Conservation (phyloP, 257 asterid species). For the Catharanthus roseus region DNA sequence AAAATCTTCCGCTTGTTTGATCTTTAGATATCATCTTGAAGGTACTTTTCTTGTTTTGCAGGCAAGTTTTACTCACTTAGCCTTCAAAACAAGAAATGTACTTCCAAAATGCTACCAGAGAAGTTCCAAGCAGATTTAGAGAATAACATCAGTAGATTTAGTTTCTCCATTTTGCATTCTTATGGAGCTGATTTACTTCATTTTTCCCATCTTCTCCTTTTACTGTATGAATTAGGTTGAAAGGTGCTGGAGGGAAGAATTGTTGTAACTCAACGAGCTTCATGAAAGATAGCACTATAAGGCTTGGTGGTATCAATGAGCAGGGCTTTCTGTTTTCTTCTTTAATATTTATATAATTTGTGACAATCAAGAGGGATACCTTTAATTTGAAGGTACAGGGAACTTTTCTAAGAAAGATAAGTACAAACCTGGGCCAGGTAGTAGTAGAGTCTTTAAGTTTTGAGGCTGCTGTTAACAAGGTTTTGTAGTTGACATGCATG, state of each 20-base stretch:
- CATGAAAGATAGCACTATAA: background rate
- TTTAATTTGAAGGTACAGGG: background rate
- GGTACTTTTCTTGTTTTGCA: conserved; percentile 5
- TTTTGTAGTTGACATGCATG: background rate
- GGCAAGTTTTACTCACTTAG: background rate
- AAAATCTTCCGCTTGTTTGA: background rate
- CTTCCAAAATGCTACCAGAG: background rate
- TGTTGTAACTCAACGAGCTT: background rate
- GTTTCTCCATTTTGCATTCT: background rate
- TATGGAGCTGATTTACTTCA: background rate
- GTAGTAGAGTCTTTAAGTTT: background rate
- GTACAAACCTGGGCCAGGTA: background rate
- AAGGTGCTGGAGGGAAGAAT: background rate
- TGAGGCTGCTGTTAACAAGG: background rate
- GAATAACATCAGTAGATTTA: background rate
- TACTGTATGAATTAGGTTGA: background rate
- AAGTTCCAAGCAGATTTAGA: background rate
- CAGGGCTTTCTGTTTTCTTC: background rate
- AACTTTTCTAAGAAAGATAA: background rate
- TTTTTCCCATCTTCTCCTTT: background rate
- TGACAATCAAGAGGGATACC: background rate
- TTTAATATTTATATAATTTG: background rate
- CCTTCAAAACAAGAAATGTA: conserved; percentile 4
- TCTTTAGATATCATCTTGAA: background rate
- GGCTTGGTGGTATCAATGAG: background rate